Percentiles rank a stretch among this genome's conserved stretches.
phyloP scores from a whole-genome alignment of 2,329 filamentous ascomycete genomes.

The Teratosphaeria zuluensis region DNA sequence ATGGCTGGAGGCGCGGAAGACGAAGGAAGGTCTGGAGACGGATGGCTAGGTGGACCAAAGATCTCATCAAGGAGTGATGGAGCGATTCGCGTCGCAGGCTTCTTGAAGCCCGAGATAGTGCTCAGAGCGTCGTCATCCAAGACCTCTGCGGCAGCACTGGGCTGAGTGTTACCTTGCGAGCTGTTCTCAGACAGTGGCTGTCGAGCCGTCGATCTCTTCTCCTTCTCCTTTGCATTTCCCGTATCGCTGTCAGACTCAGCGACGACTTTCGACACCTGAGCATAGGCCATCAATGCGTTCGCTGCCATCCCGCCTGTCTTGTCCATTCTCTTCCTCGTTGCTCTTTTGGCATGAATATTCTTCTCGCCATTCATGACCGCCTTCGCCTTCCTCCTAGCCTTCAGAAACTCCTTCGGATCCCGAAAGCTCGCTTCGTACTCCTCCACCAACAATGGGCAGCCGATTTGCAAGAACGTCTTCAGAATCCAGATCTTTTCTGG shows the following conservation, averaged over 20 bases:
- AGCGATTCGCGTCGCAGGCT: not conserved
- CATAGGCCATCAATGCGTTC: constrained; percentile 12
- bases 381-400: constrained; percentile 15
- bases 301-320: constrained; percentile 3
- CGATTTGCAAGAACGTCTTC: constrained; percentile 52
- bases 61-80: not conserved
- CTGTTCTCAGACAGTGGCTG: not conserved
- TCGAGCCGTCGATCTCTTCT: not conserved
- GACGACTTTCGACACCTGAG: constrained; percentile 10
- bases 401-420: constrained; percentile 19
- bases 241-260: not conserved
- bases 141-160: not conserved
- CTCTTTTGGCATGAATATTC: not conserved
- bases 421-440: constrained; percentile 49
- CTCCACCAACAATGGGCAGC: constrained; percentile 55
- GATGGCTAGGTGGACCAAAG: not conserved
- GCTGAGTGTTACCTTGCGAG: not conserved
- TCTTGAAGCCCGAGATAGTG: not conserved
- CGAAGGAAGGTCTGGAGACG: not conserved
- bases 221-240: not conserved
- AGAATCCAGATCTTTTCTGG: constrained; percentile 61
- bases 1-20: not conserved
- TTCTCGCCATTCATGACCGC: not conserved
- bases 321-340: not conserved
- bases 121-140: not conserved